Conservation (phyloP, 257 asterid species). For the Gentiana straminea region DNA sequence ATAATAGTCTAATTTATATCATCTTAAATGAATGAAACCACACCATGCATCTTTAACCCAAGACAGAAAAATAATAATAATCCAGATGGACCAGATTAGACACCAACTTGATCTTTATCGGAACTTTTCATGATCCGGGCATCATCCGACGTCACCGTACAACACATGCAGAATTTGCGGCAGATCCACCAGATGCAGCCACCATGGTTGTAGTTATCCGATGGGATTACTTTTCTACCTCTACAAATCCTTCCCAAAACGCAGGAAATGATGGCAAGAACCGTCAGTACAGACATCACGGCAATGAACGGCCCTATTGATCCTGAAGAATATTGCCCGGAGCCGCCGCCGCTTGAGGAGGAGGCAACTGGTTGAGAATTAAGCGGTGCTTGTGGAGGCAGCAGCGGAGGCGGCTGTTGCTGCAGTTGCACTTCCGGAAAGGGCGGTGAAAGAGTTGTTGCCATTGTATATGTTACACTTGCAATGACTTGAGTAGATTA, state of each 20-base stretch:
- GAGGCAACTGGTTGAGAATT: conserved; percentile 5
- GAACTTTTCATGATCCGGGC: conserved; percentile 2
- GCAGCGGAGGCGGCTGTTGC: conserved; percentile 9
- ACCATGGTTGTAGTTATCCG: conserved; percentile 8
- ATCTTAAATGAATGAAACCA: too few relatives aligned
- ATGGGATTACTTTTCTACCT: conserved; percentile 12
- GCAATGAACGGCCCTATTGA: conserved; percentile 30
- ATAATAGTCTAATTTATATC: too few relatives aligned
- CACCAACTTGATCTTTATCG: conserved; percentile 14
- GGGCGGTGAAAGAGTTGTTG: conserved; percentile 13
- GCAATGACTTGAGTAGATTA: neutral
- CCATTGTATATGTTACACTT: conserved; percentile 12
- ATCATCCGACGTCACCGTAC: neutral
- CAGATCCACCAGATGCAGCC: conserved; percentile 16
- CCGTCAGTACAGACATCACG: conserved; percentile 20
- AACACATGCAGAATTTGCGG: conserved; percentile 9
- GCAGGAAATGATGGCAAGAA: conserved; percentile 26
- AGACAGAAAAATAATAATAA: too few relatives aligned
- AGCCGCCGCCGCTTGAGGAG: conserved; percentile 8
- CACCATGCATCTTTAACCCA: too few relatives aligned
- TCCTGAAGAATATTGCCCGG: conserved; percentile 13
- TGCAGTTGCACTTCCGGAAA: conserved; percentile 20
- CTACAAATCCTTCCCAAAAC: conserved; percentile 17
- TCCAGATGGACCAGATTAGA: neutral
- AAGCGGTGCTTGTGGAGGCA: conserved; percentile 12